These are phyloP conservation scores for Huntiella moniliformis DNA, from an alignment of 2,329 filamentous ascomycete genomes.

Conservation along the genomic window DNA sequence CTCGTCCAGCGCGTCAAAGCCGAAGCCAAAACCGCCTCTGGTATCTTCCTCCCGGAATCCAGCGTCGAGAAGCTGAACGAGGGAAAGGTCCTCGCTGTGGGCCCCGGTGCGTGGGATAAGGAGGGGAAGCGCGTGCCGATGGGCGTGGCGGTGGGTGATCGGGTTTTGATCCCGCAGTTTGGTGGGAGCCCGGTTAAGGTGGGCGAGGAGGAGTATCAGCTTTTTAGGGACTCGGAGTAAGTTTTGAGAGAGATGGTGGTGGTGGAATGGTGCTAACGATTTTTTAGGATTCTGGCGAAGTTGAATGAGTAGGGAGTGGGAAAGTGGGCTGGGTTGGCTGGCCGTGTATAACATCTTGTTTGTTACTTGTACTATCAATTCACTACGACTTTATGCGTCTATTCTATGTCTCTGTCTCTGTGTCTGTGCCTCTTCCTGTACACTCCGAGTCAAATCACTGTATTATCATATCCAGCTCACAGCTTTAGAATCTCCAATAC, in stretches of 20 bases:
- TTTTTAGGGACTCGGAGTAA: slow-evolving; percentile 97
- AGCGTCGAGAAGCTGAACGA: slow-evolving; percentile 97
- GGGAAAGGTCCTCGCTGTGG: slow-evolving; percentile 87
- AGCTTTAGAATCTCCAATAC: no score
- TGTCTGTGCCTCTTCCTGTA: neutral
- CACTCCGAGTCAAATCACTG: no score
- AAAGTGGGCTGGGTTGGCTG: neutral
- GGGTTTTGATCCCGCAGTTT: slow-evolving; percentile 91
- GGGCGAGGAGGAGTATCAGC: slow-evolving; percentile 85
- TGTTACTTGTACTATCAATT: neutral
- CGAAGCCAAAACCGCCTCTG: slow-evolving; percentile 85
- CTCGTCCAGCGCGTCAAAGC: slow-evolving; percentile 96
- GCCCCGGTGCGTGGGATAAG: slow-evolving; percentile 71
- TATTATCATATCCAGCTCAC: no score
- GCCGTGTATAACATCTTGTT: neutral
- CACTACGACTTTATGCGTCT: neutral
- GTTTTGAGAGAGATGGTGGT: slow-evolving; percentile 22
- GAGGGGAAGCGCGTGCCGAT: slow-evolving; percentile 76
- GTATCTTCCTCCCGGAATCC: slow-evolving; percentile 94
- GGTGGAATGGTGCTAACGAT: neutral
- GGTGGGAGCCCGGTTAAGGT: slow-evolving; percentile 93
- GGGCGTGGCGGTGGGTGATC: slow-evolving; percentile 69
- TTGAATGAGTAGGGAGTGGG: slow-evolving; percentile 61
- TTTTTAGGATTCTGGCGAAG: slow-evolving; percentile 76
- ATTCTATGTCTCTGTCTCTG: neutral